These are phyloP conservation scores for Nakazawaea molendinolei DNA, from an alignment of 805 yeast genomes.

Conservation along the genomic window DNA sequence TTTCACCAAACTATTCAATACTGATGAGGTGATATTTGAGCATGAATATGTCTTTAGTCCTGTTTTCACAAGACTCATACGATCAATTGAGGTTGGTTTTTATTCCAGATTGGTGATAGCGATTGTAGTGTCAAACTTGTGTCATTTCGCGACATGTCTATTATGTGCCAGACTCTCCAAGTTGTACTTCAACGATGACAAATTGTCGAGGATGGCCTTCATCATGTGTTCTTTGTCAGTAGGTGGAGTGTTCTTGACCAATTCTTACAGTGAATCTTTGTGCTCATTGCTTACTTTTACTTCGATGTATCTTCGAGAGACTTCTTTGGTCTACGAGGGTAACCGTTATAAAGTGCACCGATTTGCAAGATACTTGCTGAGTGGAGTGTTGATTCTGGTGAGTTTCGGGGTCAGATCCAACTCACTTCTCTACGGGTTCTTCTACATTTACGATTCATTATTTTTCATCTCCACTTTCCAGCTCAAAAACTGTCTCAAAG, in stretches of 20 bases:
- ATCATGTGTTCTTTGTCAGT: conserved; percentile 56
- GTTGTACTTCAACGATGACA: conserved; percentile 12
- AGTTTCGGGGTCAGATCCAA: conserved; percentile 71
- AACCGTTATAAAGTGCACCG: conserved; percentile 6
- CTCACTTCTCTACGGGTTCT: conserved; percentile 62
- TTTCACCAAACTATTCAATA: conserved; percentile 50
- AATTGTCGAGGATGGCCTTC: conserved; percentile 16
- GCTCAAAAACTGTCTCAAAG: conserved; percentile 16
- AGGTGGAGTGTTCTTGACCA: conserved; percentile 71
- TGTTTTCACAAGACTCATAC: conserved; percentile 57
- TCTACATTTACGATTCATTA: conserved; percentile 53
- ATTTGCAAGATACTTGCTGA: conserved; percentile 25
- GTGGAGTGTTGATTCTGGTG: conserved; percentile 49
- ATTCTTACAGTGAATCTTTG: conserved; percentile 71
- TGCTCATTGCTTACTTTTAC: conserved; percentile 54
- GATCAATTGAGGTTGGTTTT: conserved; percentile 15
- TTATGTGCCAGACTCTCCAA: conserved; percentile 44
- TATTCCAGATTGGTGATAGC: conserved; percentile 43
- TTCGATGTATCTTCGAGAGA: conserved; percentile 49
- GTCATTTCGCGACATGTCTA: conserved; percentile 44
- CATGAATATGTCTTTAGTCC: conserved; percentile 90
- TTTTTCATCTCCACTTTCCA: conserved; percentile 15
- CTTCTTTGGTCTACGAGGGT: conserved; percentile 13
- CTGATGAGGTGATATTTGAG: conserved; percentile 44
- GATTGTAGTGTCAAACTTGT: conserved; percentile 40